Base-by-base conservation (phyloP, 2,329 filamentous ascomycete species). In the Cladosporium sp. region DNA sequence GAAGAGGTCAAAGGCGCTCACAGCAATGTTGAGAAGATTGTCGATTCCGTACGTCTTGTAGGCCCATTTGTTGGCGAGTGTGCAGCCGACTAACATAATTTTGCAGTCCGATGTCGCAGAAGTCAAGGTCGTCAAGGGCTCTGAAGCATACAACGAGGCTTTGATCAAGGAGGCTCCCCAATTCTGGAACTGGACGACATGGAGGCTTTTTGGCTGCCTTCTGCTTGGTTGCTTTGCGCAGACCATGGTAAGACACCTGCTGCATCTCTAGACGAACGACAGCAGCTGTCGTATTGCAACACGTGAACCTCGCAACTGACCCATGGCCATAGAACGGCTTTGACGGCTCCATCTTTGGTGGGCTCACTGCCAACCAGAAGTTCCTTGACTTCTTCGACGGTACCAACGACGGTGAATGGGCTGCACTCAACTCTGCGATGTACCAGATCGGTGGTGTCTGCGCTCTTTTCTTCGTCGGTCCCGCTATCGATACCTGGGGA, bases 321-420 rank as follows among this genome's bases (percentile, higher is more conserved):
- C 3, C 2, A 46, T 52, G 49, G 16, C 49, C 18, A 8, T 44
- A 61, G 58, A 86, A 86, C 72, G 85, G 85, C 31, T 87, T 84
- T 68, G 85, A 88, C 69, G 84, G 84, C 44, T 85, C 82, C 31
- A 80, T 88, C 59, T 84, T 86, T 71, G 82, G 82, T 65, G 81
- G 81, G 40, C 74, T 86, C 21, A 73, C 82, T 21, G 80, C 81
- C 46, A 86, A 86, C 75, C 77, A 76, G 31, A 68, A 71, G 18
- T 83, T 82, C 74, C 73, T 78, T 44, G 69, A 75, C 5, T 79
- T 78, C 69, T 83, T 81, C 73, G 67, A 79, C 40, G 80, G 78
- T 33, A 69, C 73, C 14, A 77, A 77, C 57, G 74, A 75, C 16
- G 81, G 81, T 31, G 76, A 77, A 28, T 80, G 80, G 80, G 77